Conservation (phyloP, 306 rosid genomes). For the Herpetospermum pedunculosum region DNA sequence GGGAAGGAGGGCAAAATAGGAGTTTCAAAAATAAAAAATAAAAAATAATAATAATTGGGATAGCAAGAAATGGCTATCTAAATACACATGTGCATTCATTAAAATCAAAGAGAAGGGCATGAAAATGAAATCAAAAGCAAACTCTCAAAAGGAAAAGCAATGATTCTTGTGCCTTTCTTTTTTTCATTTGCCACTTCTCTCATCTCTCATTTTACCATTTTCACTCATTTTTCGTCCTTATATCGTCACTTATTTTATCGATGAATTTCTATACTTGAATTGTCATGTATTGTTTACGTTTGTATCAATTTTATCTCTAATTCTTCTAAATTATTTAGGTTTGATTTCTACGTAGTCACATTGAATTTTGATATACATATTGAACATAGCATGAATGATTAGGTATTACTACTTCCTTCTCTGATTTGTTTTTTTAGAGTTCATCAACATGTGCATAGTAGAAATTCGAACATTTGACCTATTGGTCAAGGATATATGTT, state of each 20-base stretch:
- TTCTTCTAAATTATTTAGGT: too few relatives aligned
- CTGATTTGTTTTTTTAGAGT: too few relatives aligned
- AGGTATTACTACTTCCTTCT: too few relatives aligned
- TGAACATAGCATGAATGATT: too few relatives aligned
- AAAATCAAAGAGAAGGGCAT: background rate
- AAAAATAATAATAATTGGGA: background rate
- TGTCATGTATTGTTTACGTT: background rate
- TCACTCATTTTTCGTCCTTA: too few relatives aligned
- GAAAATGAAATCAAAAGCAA: conserved; percentile 14
- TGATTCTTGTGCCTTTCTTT: conserved; percentile 14
- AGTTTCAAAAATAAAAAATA: background rate
- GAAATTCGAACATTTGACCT: too few relatives aligned
- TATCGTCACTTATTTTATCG: background rate
- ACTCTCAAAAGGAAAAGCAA: conserved; percentile 11
- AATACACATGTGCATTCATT: conserved; percentile 17
- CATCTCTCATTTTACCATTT: background rate
- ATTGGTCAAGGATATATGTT: too few relatives aligned
- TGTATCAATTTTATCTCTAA: background rate
- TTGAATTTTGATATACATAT: too few relatives aligned
- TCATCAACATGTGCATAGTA: too few relatives aligned
- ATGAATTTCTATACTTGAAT: too few relatives aligned
- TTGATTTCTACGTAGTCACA: too few relatives aligned
- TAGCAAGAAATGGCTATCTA: background rate
- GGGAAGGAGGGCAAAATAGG: conserved; percentile 1
- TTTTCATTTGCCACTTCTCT: background rate